Evolutionary conservation across 805 yeast genomes (phyloP), one percentile per base, ranked within the genome.

Genomic region (Debaryomyces castellii): DNA sequence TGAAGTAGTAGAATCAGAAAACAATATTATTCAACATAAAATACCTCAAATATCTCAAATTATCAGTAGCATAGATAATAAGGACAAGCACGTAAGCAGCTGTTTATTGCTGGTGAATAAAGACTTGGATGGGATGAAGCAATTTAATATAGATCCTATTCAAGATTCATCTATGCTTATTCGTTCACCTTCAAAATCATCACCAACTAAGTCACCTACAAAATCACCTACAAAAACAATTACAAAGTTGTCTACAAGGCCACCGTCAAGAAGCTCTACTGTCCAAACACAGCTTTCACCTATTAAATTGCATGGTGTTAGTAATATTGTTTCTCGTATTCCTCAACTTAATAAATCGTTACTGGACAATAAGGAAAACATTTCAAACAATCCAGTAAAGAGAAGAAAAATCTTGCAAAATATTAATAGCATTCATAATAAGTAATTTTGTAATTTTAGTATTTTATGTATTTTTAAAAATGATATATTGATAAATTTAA

Each of bases 371-470:
- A 25, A 43, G 16, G 42, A 43, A 33, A 41, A 34, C 33, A 23
- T 41, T n/a, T 30, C 38, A 8, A 33, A n/a, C n/a, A n/a, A 30
- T 23, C 24, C 44, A 28, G 27, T 14, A 20, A 54, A 54, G 35
- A 49, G 48, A 34, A 44, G 53, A 40, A 47, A 46, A 43, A 8
- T 51, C 11, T 39, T 37, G 17, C 39, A 45, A 17, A n/a, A 27
- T 36, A 36, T 44, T 43, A 40, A 20, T 30, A 36, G 38, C 41
- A 41, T 24, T 28, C 40, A 27, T 37, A 28, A 36, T 25, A 37
- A 36, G n/a, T 37, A 43, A 20, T n/a, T n/a, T 17, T 37, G 40
- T 37, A 37, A 12, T 18, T 37, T 37, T 35, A 35, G 38, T 35
- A 35, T 9, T 35, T 20, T 14, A 35, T 35, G 24, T 35, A 21